phyloP scores from a whole-genome alignment of 2,329 filamentous ascomycete species.

The Trichoderma oligosporum region DNA sequence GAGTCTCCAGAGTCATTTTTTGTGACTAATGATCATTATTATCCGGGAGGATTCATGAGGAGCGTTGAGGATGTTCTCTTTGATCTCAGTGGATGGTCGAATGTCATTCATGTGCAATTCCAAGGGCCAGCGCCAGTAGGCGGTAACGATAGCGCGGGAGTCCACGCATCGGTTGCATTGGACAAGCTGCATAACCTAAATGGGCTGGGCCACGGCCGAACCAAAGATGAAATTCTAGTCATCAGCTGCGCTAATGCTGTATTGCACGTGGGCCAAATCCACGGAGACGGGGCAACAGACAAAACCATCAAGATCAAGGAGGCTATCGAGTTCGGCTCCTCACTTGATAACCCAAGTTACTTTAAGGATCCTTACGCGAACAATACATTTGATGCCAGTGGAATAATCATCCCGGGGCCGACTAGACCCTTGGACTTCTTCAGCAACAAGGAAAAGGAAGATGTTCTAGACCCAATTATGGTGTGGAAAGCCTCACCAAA shows the following conservation, averaged over 20 bases:
- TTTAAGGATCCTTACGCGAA: slow-evolving; percentile 52
- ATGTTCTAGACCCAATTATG: slow-evolving; percentile 41
- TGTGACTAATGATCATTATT: slow-evolving; percentile 58
- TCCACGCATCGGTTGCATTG: slow-evolving; percentile 44
- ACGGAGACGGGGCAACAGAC: slow-evolving; percentile 21
- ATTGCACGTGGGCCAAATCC: slow-evolving; percentile 41
- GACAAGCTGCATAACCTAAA: slow-evolving; percentile 51
- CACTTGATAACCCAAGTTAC: slow-evolving; percentile 56
- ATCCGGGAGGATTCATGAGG: slow-evolving; percentile 47
- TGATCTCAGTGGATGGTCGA: slow-evolving; percentile 46
- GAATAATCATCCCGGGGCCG: slow-evolving; percentile 50
- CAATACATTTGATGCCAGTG: slow-evolving; percentile 45
- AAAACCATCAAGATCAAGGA: slow-evolving; percentile 36
- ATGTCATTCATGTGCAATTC: slow-evolving; percentile 44
- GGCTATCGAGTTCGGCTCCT: slow-evolving; percentile 40
- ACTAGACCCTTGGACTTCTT: slow-evolving; percentile 38
- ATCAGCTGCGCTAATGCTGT: slow-evolving; percentile 43
- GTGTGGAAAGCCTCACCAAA: slow-evolving; percentile 41
- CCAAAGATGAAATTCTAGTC: slow-evolving; percentile 41
- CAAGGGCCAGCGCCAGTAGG: slow-evolving; percentile 22
- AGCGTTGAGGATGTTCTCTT: slow-evolving; percentile 44
- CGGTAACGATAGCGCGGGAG: slow-evolving; percentile 30
- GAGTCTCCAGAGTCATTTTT: slow-evolving; percentile 47
- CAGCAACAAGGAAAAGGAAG: slow-evolving; percentile 29
- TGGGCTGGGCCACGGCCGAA: slow-evolving; percentile 49